Percentiles rank a stretch among this genome's conserved stretches.
Conservation (phyloP, 768 basidiomycete genomes). For the Amylocystis lapponica region DNA sequence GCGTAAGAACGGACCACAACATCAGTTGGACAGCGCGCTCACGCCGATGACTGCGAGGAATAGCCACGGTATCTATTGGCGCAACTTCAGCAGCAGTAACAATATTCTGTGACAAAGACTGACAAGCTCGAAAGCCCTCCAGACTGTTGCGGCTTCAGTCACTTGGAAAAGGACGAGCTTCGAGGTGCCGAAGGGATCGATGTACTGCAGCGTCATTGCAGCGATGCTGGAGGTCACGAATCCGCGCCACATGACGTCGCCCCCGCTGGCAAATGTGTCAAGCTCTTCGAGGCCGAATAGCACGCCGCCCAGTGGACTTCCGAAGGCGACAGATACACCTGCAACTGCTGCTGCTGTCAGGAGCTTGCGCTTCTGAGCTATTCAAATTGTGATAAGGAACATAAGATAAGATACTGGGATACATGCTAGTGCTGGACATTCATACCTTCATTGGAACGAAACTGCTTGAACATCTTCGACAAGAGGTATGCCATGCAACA, state of each 20-base stretch:
- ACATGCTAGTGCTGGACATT: not conserved
- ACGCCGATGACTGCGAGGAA: constrained; percentile 59
- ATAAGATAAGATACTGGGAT: not conserved
- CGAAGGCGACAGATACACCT: constrained; percentile 85
- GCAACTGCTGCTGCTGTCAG: constrained; percentile 81
- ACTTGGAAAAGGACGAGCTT: constrained; percentile 81
- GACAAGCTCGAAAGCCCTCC: constrained; percentile 72
- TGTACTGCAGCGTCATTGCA: constrained; percentile 75
- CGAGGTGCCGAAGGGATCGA: constrained; percentile 82
- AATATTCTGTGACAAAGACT: constrained; percentile 9
- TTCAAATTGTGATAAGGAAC: too few relatives aligned
- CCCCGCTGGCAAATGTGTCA: constrained; percentile 63
- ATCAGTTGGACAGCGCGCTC: too few relatives aligned
- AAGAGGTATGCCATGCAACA: constrained; percentile 76
- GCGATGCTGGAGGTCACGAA: constrained; percentile 88
- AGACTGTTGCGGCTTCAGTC: constrained; percentile 52
- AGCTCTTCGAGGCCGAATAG: constrained; percentile 81
- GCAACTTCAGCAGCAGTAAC: not conserved
- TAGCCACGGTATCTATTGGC: constrained; percentile 64
- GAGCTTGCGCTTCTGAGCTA: constrained; percentile 76
- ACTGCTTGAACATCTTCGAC: constrained; percentile 61
- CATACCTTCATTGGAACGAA: constrained; percentile 72
- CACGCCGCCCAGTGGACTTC: constrained; percentile 81
- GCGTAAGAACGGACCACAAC: not conserved
- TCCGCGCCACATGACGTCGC: constrained; percentile 80